phyloP scores from a whole-genome alignment of 2,329 filamentous ascomycete genomes.

The Westerdykella sp. region DNA sequence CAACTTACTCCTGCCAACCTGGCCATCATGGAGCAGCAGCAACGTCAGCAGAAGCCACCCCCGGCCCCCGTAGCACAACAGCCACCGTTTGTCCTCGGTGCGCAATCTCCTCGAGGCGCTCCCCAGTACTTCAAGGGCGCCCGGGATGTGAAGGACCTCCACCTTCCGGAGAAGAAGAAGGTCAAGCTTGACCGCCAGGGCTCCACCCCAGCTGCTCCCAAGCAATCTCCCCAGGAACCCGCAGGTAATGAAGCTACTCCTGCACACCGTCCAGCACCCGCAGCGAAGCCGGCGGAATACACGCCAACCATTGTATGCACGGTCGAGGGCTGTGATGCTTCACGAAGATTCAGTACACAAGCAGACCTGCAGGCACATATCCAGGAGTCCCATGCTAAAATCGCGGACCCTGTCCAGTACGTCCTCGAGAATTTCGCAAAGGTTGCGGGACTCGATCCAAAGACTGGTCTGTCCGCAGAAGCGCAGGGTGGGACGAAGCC shows the following conservation, averaged over 20 bases:
- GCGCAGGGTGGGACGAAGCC: constrained; percentile 17
- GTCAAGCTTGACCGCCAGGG: constrained; percentile 44
- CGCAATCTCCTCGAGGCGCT: constrained; percentile 51
- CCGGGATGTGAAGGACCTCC: constrained; percentile 51
- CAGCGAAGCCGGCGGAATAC: constrained; percentile 40
- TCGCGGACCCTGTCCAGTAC: constrained; percentile 53
- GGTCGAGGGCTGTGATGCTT: constrained; percentile 47
- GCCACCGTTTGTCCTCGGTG: constrained; percentile 49
- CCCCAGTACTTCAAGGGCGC: constrained; percentile 49
- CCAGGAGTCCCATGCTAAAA: constrained; percentile 47
- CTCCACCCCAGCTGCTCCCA: constrained; percentile 36
- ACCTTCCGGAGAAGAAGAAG: constrained; percentile 53
- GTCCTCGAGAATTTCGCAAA: constrained; percentile 48
- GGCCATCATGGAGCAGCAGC: constrained; percentile 40
- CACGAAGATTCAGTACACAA: constrained; percentile 51
- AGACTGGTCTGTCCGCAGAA: constrained; percentile 34
- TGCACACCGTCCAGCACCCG: constrained; percentile 9
- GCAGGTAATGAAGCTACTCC: no score
- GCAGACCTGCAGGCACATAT: constrained; percentile 51
- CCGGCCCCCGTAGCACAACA: constrained; percentile 47
- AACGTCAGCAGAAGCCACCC: constrained; percentile 46
- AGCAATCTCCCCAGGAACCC: constrained; percentile 30
- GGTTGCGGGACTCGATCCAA: constrained; percentile 46
- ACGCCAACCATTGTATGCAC: constrained; percentile 49
- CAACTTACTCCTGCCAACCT: constrained; percentile 34